Base-by-base conservation (phyloP, 148 eudicot genomes). In the Persicaria maculosa region DNA sequence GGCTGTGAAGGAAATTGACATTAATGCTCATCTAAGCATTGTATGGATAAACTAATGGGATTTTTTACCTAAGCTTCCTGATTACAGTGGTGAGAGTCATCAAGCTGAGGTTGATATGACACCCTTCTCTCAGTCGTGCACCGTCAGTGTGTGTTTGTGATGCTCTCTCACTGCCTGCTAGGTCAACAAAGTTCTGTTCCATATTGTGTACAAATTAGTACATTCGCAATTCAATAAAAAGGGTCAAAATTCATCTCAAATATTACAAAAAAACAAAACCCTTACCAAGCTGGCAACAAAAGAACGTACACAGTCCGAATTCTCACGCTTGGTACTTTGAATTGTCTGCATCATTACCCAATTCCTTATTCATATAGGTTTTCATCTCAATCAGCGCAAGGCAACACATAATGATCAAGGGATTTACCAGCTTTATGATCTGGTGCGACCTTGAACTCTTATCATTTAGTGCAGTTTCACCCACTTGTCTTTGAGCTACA, bases 101-200 rank as follows among this genome's bases (percentile, higher is more conserved):
- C 79, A 95, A 78, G 78, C 99, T 95, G 44, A 90, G 93, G 74
- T 95, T 95, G 44, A 95, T 95, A 81, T 95, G 99, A 58, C 96
- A 92, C 59, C 99, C 99, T 85, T 95, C 99, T 79, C 94, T 88
- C 3, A 95, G 91, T 85, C 99, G 88, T 68, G 88, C 90, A 46
- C 99, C 99, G 58, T 92, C 99, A 36, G 94, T 86, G 76, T 90
- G 86, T 58, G 99, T 90, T 77, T 92, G 99, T 57, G 99, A 85
- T 69, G 97, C 97, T 76, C 97, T 86, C 76, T 95, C 99, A 83
- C 99, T 95, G 50, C 99, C 99, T 46, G 99, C 99, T 78, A 95
- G 84, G 80, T 95, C 99, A 2, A 95, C 99, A 71, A 95, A 90
- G 81, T 90, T 95, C 99, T 92, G 91, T 78, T 78, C 16, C 47